Base-by-base conservation (phyloP, 441 rosid genomes). In the Codiaeum variegatum region DNA sequence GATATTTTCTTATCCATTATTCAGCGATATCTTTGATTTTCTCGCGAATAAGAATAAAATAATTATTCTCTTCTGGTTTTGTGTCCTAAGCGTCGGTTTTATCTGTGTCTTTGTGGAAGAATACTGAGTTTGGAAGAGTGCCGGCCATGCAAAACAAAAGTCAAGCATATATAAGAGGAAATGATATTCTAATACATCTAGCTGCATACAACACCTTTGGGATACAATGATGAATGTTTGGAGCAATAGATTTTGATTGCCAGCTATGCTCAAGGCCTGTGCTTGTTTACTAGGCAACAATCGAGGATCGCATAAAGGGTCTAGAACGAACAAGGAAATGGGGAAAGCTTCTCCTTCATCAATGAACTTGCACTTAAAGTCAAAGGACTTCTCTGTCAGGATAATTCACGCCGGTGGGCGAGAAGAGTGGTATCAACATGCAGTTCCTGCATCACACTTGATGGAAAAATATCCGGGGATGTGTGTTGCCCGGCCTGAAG, bases 391-490 rank as follows among this genome's bases (percentile, higher is more conserved):
- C 24, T 83, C 67, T 62, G 87, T 87, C 69, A 86, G 88, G 78
- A 75, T 90, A 79, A 75, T 87, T 78, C 91, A 85, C 77, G 83
- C 89, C 59, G 89, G 93, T 19, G 89, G 91, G 15, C 49, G 69
- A 26, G 83, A 76, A 62, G 93, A 88, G 82, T 74, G 80, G 51
- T 85, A 82, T 71, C 83, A 56, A 67, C 69, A 67, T 52, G 71
- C 79, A 11, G 54, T 88, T 78, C 78, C 87, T 18, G 89, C 80
- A n/a, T 84, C 84, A n/a, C 36, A 79, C 32, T 49, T 85, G 76
- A 76, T 87, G 91, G 84, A 80, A 58, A 90, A 83, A 69, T 82
- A 88, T 76, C 89, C 90, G 0, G 90, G 87, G 26, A 87, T 78
- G 83, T 75, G 83, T 36, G 77, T 88, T 64, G 91, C 88, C 24